Conservation (phyloP, 805 yeast genomes). For the Peterozyma toletana region DNA sequence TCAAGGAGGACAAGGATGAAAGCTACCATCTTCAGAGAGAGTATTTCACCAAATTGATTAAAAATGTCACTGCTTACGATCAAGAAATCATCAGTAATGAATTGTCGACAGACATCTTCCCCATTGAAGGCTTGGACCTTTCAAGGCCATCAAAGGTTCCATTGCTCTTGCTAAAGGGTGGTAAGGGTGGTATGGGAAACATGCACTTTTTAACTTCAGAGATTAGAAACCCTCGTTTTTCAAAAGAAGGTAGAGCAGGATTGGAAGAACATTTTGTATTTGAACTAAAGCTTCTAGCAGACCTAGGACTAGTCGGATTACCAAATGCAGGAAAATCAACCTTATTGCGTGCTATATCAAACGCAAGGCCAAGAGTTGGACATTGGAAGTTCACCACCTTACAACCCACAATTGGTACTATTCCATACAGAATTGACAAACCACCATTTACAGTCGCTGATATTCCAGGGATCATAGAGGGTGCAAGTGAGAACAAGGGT, state of each 20-base stretch:
- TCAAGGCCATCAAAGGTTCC: conserved; percentile 58
- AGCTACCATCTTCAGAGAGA: conserved; percentile 59
- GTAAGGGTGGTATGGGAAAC: conserved; percentile 92
- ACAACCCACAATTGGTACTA: conserved; percentile 88
- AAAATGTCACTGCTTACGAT: conserved; percentile 62
- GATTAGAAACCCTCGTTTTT: conserved; percentile 85
- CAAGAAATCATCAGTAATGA: conserved; percentile 51
- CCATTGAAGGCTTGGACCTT: conserved; percentile 76
- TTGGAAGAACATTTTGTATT: conserved; percentile 61
- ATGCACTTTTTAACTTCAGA: conserved; percentile 85
- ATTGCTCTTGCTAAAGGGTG: conserved; percentile 68
- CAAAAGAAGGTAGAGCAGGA: conserved; percentile 72
- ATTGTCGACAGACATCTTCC: conserved; percentile 58
- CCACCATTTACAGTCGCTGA: conserved; percentile 90
- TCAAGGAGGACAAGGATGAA: conserved; percentile 62
- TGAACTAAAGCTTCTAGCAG: conserved; percentile 86
- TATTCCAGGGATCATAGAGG: conserved; percentile 91
- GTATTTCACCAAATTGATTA: conserved; percentile 59
- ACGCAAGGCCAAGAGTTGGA: conserved; percentile 86
- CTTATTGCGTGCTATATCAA: conserved; percentile 74
- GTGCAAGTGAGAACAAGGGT: conserved; percentile 80
- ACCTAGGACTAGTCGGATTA: conserved; percentile 86
- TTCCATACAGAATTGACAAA: conserved; percentile 54
- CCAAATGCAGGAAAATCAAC: conserved; percentile 98
- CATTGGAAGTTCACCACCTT: conserved; percentile 97